phyloP scores from a whole-genome alignment of 352 stramenopile species.

The Phytophthora meadii region DNA sequence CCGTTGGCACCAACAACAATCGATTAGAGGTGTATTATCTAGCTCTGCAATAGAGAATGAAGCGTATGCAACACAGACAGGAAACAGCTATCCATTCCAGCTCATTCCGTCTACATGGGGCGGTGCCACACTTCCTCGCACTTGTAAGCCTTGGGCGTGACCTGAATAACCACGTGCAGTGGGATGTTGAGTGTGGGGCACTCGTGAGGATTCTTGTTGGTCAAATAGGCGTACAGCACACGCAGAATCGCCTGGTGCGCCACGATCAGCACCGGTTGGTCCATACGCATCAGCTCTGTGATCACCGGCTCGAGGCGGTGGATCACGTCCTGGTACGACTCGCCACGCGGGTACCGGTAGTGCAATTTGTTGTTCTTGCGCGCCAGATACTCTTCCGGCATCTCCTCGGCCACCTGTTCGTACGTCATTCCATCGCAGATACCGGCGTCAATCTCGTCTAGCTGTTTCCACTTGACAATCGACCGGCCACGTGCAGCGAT shows the following conservation, averaged over 20 bases:
- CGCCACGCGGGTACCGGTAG: conserved; percentile 91
- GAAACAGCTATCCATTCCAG: conserved; percentile 3
- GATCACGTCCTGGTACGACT: conserved; percentile 98
- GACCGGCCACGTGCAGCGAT: conserved; percentile 64
- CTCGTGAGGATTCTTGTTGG: conserved; percentile 92
- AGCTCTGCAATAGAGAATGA: conserved; percentile 26
- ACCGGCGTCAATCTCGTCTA: conserved; percentile 98
- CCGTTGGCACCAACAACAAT: conserved; percentile 59
- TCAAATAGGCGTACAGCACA: conserved; percentile 97
- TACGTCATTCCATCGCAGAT: conserved; percentile 98
- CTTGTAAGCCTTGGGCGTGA: conserved; percentile 95
- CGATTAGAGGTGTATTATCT: conserved; percentile 78
- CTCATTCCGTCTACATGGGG: conserved; percentile 65
- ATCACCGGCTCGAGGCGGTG: conserved; percentile 97
- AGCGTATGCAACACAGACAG: conserved; percentile 14
- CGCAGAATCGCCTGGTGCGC: conserved; percentile 96
- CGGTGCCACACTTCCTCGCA: conserved; percentile 94
- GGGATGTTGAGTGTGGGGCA: conserved; percentile 94
- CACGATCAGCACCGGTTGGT: conserved; percentile 93
- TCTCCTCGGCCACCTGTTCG: conserved; percentile 95
- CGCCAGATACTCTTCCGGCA: conserved; percentile 94
- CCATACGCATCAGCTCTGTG: conserved; percentile 96
- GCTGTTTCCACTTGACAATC: conserved; percentile 90
- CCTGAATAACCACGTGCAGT: conserved; percentile 95
- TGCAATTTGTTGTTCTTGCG: conserved; percentile 92